Conservation (phyloP, 73 alveolate species). For the Paramecium octaurelia region DNA sequence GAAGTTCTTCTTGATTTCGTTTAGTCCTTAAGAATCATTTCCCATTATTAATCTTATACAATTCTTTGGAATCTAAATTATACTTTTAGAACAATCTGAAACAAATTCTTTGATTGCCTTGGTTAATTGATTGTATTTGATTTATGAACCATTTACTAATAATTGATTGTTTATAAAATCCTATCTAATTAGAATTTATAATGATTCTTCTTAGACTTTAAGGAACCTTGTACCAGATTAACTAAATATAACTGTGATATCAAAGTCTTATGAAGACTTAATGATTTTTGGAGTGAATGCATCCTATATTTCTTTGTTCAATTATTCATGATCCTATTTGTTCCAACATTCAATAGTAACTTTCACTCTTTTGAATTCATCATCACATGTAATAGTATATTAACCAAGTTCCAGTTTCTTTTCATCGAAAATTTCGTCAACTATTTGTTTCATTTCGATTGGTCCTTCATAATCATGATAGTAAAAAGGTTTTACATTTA, state of each 20-base stretch:
- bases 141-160: not conserved
- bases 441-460: slow-evolving; percentile 24
- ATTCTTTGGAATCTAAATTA: not conserved
- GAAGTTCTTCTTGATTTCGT: not conserved
- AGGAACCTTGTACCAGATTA: not conserved
- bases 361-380: not conserved
- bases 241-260: not conserved
- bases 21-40: not conserved
- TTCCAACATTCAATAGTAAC: not conserved
- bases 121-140: not conserved
- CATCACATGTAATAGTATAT: not conserved
- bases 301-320: not conserved
- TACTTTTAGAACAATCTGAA: not conserved
- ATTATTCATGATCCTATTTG: not conserved
- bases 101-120: not conserved
- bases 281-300: not conserved
- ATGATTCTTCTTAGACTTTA: not conserved
- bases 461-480: slow-evolving; percentile 41
- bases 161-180: slow-evolving; percentile 12
- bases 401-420: not conserved
- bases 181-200: not conserved
- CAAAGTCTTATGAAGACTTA: not conserved
- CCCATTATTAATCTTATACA: slow-evolving; percentile 12
- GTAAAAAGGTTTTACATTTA: not conserved
- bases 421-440: not conserved